Conservation (phyloP, 768 basidiomycete species). For the Hortiboletus campestris region DNA sequence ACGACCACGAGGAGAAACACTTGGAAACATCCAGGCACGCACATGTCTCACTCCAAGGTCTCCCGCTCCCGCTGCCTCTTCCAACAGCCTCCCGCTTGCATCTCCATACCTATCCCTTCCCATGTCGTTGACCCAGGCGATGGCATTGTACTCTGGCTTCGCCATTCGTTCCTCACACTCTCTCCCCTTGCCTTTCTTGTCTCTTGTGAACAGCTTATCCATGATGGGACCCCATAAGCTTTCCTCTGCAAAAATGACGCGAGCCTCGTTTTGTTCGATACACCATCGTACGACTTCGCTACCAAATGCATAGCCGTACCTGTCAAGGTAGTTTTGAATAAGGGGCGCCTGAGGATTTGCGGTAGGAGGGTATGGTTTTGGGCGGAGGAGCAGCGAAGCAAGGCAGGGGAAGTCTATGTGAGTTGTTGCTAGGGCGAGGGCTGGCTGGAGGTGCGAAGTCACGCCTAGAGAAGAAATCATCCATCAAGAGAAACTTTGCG, state of each 20-base stretch:
- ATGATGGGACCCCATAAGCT: slow-evolving; percentile 59
- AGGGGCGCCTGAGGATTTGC: slow-evolving; percentile 61
- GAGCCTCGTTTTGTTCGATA: slow-evolving; percentile 83
- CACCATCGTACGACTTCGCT: slow-evolving; percentile 92
- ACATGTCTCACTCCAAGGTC: slow-evolving; percentile 80
- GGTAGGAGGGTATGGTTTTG: slow-evolving; percentile 58
- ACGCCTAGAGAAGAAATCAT: slow-evolving; percentile 44
- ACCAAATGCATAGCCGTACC: slow-evolving; percentile 81
- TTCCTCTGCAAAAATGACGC: slow-evolving; percentile 79
- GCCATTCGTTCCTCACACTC: slow-evolving; percentile 37
- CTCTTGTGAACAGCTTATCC: slow-evolving; percentile 60
- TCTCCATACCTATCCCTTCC: slow-evolving; percentile 61
- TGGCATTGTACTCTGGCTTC: slow-evolving; percentile 46
- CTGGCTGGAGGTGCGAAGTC: slow-evolving; percentile 62
- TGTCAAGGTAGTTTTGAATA: slow-evolving; percentile 71
- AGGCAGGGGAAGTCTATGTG: slow-evolving; percentile 85
- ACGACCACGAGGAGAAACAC: background rate
- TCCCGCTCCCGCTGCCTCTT: slow-evolving; percentile 54
- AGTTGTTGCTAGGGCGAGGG: slow-evolving; percentile 81
- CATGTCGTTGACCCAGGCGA: slow-evolving; percentile 90
- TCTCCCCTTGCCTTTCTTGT: slow-evolving; percentile 23
- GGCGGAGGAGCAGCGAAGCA: slow-evolving; percentile 78
- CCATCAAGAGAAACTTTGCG: background rate
- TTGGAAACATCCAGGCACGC: slow-evolving; percentile 20
- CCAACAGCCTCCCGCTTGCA: slow-evolving; percentile 62